Conservation (phyloP, 2,329 filamentous ascomycete species). For the Cercospora sesami region DNA sequence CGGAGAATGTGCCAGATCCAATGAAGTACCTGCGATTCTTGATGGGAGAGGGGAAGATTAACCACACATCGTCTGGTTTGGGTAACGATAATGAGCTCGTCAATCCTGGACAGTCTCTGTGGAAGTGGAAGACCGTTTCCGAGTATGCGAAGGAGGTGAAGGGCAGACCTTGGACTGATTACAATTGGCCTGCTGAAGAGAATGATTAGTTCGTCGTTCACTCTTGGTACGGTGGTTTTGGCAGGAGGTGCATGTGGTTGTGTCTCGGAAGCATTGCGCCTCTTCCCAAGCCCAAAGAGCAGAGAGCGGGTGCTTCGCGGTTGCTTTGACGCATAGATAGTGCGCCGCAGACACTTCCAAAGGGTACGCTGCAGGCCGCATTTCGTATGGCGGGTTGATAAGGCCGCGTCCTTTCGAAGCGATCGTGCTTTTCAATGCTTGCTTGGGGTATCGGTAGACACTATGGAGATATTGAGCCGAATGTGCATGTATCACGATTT, state of each 20-base stretch:
- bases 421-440: background rate
- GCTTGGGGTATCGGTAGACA: background rate
- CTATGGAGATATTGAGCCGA: background rate
- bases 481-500: background rate
- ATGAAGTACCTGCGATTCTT: background rate
- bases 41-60: background rate
- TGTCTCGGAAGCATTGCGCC: background rate
- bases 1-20: background rate
- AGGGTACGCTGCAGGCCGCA: too few relatives aligned
- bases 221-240: background rate
- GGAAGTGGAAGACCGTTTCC: background rate
- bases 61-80: background rate
- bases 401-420: background rate
- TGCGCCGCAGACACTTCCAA: too few relatives aligned
- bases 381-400: too few relatives aligned
- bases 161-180: background rate
- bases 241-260: background rate
- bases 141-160: background rate
- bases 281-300: background rate
- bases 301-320: too few relatives aligned
- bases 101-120: background rate
- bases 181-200: background rate
- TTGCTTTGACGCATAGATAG: too few relatives aligned
- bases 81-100: background rate
- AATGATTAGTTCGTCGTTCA: background rate